Evolutionary conservation across 805 yeast species (phyloP).

Genomic region (Schwanniomyces occidentalis): DNA sequence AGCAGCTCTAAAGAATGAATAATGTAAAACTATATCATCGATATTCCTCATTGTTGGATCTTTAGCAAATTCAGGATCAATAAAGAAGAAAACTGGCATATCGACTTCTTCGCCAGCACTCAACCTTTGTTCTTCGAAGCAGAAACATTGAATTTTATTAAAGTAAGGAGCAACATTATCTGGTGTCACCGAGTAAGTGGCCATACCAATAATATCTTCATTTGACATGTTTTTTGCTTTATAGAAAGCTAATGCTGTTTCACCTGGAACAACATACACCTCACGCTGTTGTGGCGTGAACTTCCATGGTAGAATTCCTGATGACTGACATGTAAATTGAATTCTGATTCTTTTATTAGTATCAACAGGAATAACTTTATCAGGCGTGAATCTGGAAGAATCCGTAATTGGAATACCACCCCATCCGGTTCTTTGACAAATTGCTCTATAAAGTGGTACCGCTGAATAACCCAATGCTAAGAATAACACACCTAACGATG

Average conservation of each 20-base stretch:
- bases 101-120: conserved; percentile 97
- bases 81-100: conserved; percentile 97
- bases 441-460: conserved; percentile 87
- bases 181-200: conserved; percentile 94
- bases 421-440: conserved; percentile 94
- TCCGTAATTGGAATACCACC: conserved; percentile 96
- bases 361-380: conserved; percentile 84
- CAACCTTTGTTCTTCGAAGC: conserved; percentile 94
- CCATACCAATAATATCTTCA: conserved; percentile 96
- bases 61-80: conserved; percentile 91
- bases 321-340: conserved; percentile 89
- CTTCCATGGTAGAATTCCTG: conserved; percentile 90
- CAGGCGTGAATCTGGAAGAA: conserved; percentile 73
- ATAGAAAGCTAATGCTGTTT: conserved; percentile 94
- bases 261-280: conserved; percentile 92
- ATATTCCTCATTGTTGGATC: conserved; percentile 92
- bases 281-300: conserved; percentile 93
- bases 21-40: conserved; percentile 86
- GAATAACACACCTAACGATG: conserved; percentile 68
- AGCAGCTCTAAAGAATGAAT: conserved; percentile 81
- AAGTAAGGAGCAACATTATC: conserved; percentile 96
- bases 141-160: conserved; percentile 96
- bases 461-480: conserved; percentile 83
- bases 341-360: conserved; percentile 77
- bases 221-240: conserved; percentile 84